Percentiles rank a stretch among this genome's conserved stretches.
phyloP scores from a whole-genome alignment of 257 asterid genomes.

The Striga asiatica region DNA sequence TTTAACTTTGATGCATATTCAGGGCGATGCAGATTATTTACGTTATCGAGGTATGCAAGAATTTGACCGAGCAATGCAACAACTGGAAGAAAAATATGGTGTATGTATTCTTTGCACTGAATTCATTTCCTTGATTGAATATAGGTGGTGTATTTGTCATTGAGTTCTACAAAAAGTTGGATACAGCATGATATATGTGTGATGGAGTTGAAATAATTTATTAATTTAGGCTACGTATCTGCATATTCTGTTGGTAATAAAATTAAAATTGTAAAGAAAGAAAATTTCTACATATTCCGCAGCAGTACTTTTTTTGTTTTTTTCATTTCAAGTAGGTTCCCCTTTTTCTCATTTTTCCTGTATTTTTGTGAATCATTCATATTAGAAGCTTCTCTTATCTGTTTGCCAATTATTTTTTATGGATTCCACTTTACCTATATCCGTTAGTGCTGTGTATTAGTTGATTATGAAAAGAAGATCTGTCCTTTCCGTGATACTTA shows the following conservation, averaged over 20 bases:
- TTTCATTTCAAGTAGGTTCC: no score
- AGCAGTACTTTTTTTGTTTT: neutral
- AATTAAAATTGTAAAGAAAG: no score
- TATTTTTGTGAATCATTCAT: no score
- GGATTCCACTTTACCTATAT: no score
- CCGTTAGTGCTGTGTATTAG: no score
- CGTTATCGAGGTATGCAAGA: conserved; percentile 87
- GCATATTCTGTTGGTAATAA: neutral
- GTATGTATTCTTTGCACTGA: conserved; percentile 35
- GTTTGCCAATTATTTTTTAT: no score
- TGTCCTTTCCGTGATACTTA: no score
- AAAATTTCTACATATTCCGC: no score
- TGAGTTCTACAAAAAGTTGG: neutral
- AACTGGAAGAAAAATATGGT: conserved; percentile 76
- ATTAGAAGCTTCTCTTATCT: no score
- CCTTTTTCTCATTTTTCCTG: no score
- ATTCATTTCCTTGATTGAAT: conserved; percentile 8
- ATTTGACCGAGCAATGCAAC: conserved; percentile 92
- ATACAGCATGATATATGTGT: neutral
- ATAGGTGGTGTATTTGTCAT: neutral
- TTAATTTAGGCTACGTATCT: neutral
- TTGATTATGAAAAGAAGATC: no score
- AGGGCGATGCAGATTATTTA: conserved; percentile 84
- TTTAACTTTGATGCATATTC: conserved; percentile 23
- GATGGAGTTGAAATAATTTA: neutral